phyloP scores from a whole-genome alignment of 2,329 filamentous ascomycete species.

The Calycina marina region DNA sequence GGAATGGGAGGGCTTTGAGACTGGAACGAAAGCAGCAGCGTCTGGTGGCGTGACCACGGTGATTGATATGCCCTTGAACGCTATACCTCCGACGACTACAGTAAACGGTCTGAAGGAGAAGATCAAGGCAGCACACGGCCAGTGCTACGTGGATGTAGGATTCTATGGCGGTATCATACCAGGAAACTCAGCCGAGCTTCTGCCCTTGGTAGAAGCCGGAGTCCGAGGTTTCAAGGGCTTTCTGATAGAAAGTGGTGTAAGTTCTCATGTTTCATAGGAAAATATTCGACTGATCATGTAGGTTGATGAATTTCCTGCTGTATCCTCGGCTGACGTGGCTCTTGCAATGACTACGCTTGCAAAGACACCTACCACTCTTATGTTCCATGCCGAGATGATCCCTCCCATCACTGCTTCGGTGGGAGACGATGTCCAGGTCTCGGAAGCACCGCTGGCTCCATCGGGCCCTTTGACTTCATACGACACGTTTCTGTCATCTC shows the following conservation, averaged over 20 bases:
- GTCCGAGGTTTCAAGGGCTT: conserved; percentile 97
- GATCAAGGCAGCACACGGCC: conserved; percentile 63
- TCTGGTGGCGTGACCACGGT: conserved; percentile 95
- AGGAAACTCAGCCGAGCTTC: conserved; percentile 68
- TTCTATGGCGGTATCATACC: conserved; percentile 95
- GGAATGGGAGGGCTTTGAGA: conserved; percentile 97
- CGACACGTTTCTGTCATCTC: conserved; percentile 79
- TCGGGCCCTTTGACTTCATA: conserved; percentile 64
- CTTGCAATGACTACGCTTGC: conserved; percentile 71
- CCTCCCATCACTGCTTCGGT: conserved; percentile 72
- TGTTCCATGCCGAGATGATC: conserved; percentile 99
- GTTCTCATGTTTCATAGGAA: conserved; percentile 20
- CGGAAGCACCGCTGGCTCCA: conserved; percentile 54
- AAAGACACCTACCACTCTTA: conserved; percentile 73
- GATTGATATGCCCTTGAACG: conserved; percentile 94
- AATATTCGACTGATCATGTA: conserved; percentile 23
- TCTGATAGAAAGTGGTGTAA: conserved; percentile 86
- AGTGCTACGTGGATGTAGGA: conserved; percentile 98
- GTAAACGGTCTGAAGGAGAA: conserved; percentile 72
- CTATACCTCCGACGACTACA: conserved; percentile 91
- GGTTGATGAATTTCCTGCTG: conserved; percentile 91
- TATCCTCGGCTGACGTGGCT: conserved; percentile 65
- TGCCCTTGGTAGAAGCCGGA: conserved; percentile 67
- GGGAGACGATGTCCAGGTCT: conserved; percentile 59
- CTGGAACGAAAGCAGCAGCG: conserved; percentile 82